Conservation (phyloP, 306 rosid species). For the Echinosophora koreensis region DNA sequence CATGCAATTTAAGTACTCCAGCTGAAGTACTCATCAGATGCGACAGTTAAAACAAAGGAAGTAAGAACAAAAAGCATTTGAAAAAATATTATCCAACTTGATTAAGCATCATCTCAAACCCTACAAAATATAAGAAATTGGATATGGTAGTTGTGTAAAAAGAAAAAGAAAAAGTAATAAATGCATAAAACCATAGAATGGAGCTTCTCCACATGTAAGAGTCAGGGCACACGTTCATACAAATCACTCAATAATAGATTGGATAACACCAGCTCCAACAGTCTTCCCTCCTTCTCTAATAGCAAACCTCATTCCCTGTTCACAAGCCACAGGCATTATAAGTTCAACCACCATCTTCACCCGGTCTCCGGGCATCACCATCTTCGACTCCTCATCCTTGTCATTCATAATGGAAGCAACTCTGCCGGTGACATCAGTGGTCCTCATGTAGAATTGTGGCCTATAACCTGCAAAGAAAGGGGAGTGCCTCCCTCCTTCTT, state of each 20-base stretch:
- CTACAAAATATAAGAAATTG: slow-evolving; percentile 71
- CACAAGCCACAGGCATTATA: slow-evolving; percentile 82
- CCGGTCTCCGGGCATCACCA: slow-evolving; percentile 95
- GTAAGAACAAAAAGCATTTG: slow-evolving; percentile 45
- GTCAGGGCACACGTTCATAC: slow-evolving; percentile 1
- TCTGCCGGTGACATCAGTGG: slow-evolving; percentile 85
- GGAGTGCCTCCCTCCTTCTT: slow-evolving; percentile 89
- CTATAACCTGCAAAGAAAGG: slow-evolving; percentile 83
- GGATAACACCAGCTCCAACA: slow-evolving; percentile 93
- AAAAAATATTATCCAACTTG: slow-evolving; percentile 49
- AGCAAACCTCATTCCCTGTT: slow-evolving; percentile 94
- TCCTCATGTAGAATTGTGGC: slow-evolving; percentile 95
- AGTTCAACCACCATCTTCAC: slow-evolving; percentile 87
- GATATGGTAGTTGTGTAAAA: slow-evolving; percentile 47
- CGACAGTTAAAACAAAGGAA: slow-evolving; percentile 17
- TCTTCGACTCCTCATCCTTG: slow-evolving; percentile 87
- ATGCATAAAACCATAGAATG: slow-evolving; percentile 49
- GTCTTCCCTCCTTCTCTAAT: slow-evolving; percentile 96
- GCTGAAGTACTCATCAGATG: slow-evolving; percentile 21
- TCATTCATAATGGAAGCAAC: slow-evolving; percentile 79
- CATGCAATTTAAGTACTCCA: slow-evolving; percentile 10
- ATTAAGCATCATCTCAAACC: slow-evolving; percentile 45
- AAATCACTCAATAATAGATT: slow-evolving; percentile 71
- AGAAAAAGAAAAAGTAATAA: slow-evolving; percentile 22
- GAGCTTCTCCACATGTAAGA: slow-evolving; percentile 49